Percentiles rank a stretch among this genome's conserved stretches.
Conservation (phyloP, 2,329 filamentous ascomycete genomes). For the Ophiocordyceps sinensis region DNA sequence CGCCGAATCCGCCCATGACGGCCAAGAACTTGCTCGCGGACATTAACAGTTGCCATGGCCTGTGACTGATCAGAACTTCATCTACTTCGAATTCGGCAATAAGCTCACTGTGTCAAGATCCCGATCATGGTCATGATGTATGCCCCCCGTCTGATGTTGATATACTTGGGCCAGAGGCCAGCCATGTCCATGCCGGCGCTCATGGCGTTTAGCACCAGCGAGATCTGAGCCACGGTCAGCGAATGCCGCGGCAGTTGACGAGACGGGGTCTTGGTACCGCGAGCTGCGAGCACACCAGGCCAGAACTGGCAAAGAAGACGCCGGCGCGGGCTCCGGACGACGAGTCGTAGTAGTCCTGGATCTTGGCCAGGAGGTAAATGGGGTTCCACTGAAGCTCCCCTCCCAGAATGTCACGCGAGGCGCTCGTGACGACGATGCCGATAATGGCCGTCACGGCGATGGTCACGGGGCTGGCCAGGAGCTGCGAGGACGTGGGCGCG, state of each 20-base stretch:
- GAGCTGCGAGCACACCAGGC: constrained; percentile 12
- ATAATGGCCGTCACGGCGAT: constrained; percentile 14
- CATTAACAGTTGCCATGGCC: constrained; percentile 14
- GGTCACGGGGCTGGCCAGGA: constrained; percentile 10
- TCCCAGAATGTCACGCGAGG: constrained; percentile 8
- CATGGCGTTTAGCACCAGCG: constrained; percentile 29
- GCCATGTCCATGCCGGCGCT: constrained; percentile 40
- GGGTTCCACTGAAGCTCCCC: constrained; percentile 12
- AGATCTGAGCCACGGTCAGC: constrained; percentile 4
- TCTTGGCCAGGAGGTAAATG: constrained; percentile 9
- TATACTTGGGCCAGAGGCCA: constrained; percentile 33
- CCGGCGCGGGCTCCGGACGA: constrained; percentile 10
- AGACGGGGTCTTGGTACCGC: constrained; percentile 5
- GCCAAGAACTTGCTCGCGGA: constrained; percentile 12
- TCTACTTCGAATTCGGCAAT: neutral
- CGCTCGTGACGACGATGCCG: constrained; percentile 11
- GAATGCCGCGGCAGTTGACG: neutral
- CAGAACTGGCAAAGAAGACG: constrained; percentile 12
- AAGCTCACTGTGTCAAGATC: constrained; percentile 12
- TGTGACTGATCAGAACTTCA: neutral
- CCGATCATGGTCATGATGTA: constrained; percentile 30
- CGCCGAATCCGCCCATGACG: constrained; percentile 11
- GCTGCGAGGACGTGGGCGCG: constrained; percentile 9
- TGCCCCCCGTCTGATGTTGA: constrained; percentile 40
- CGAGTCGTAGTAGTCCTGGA: constrained; percentile 12